These are phyloP conservation scores for Lipomyces chichibuensis DNA, from an alignment of 805 yeast species.

Conservation along the genomic window DNA sequence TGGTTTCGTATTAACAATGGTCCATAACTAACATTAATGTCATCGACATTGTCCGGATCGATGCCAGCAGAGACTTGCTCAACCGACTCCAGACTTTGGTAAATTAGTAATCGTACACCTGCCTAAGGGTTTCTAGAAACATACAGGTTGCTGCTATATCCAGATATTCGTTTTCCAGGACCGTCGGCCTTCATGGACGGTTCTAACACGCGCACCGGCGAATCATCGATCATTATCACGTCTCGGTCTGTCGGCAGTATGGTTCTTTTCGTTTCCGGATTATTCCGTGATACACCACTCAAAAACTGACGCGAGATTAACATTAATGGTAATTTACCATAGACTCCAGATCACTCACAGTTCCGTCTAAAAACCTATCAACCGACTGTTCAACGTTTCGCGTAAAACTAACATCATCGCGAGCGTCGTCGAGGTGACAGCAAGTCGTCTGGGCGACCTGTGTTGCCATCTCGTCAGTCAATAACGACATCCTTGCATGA, in stretches of 20 bases:
- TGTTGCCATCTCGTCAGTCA: not conserved
- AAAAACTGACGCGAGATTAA: not conserved
- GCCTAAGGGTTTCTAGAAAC: not conserved
- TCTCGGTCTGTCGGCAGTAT: not conserved
- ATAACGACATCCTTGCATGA: not conserved
- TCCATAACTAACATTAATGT: not conserved
- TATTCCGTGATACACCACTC: not conserved
- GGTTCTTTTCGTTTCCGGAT: not conserved
- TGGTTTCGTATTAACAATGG: not conserved
- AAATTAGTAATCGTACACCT: not conserved
- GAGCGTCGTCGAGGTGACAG: not conserved
- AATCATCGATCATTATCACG: constrained; percentile 16
- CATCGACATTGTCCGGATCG: not conserved
- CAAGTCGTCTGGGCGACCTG: not conserved
- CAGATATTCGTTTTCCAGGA: not conserved
- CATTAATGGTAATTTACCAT: too few species aligned
- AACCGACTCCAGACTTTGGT: not conserved
- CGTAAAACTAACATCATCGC: not conserved
- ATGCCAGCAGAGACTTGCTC: not conserved
- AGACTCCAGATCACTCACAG: not conserved
- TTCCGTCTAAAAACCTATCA: not conserved
- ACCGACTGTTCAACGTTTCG: not conserved
- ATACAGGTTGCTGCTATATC: not conserved
- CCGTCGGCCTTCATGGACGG: not conserved
- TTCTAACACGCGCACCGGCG: constrained; percentile 7